Evolutionary conservation across 768 basidiomycete genomes (phyloP), one percentile per base, ranked within the genome.

Genomic region (Cantharellus cinnabarinus): DNA sequence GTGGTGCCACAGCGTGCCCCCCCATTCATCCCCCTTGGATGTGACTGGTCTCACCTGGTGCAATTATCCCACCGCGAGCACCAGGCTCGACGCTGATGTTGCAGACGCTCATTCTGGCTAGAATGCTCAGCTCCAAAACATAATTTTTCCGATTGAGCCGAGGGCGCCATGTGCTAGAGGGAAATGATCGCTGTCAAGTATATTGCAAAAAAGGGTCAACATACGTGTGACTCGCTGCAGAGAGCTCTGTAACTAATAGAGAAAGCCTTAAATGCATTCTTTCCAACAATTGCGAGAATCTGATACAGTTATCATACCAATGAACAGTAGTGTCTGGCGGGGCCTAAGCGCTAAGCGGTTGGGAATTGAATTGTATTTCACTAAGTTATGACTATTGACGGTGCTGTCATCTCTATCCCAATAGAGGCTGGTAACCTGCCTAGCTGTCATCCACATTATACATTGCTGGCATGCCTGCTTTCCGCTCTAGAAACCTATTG

Each of bases 31-130:
- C n/a, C 68, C 73, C 80, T 71, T 83, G 41, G 89, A 89, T 38
- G 83, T 78, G 56, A 93, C 74, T 50, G 89, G 89, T 53, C 37
- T 90, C 83, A 67, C 91, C 89, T 1, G 89, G 89, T 15, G 87
- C 89, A 60, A 93, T 77, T 88, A 93, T 89, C 57, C 89, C 89
- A 5, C 89, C 89, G 65, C 89, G 79, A 64, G 89, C 89, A 65
- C 89, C 89, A 59, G 82, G 89, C 69, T 93, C 89, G 66, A 93
- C 91, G 61, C 88, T 90, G 89, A 93, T 91, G 72, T 93, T 93
- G 72, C 89, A 90, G 62, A 82, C 81, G 65, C 82, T 85, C 85
- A 85, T 89, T 56, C 89, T 80, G 42, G 85, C 87, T 69, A 91
- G 89, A 85, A 91, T 89, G 66, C 82, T 83, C 66, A 89, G 81